Conservation (phyloP, 78 protist species). For the Dictyostelium citrinum region DNA sequence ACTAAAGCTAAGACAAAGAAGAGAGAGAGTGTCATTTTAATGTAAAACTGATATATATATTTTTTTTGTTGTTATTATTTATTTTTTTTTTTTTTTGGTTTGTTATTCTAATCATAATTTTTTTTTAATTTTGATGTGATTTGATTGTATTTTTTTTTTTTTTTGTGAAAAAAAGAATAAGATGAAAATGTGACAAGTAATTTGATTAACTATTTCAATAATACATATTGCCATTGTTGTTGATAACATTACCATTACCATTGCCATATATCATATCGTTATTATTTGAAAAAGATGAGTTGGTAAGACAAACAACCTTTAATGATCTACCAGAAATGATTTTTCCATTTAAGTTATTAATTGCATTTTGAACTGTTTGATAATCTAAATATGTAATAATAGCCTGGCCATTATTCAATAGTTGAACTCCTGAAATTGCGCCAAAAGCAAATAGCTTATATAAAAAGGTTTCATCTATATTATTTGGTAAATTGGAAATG, state of each 20-base stretch:
- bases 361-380: constrained; percentile 25
- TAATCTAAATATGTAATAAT: neutral
- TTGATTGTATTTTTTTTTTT: too few species aligned
- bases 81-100: too few species aligned
- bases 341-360: neutral
- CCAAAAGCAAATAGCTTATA: constrained; percentile 44
- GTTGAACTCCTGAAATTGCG: constrained; percentile 2
- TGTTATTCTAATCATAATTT: too few species aligned
- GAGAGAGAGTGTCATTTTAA: neutral
- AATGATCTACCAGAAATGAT: constrained; percentile 4
- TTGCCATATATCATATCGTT: neutral
- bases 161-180: neutral
- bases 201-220: neutral
- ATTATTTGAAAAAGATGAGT: neutral
- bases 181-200: neutral
- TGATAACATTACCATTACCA: neutral
- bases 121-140: too few species aligned
- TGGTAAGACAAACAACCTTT: neutral
- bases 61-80: neutral
- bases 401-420: constrained; percentile 4
- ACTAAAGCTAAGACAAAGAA: neutral
- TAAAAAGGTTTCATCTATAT: constrained; percentile 10
- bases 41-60: too few species aligned
- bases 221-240: neutral
- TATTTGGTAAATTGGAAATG: constrained; percentile 9